These are phyloP conservation scores for Eucommia ulmoides DNA, from an alignment of 257 asterid species.

Conservation along the genomic window DNA sequence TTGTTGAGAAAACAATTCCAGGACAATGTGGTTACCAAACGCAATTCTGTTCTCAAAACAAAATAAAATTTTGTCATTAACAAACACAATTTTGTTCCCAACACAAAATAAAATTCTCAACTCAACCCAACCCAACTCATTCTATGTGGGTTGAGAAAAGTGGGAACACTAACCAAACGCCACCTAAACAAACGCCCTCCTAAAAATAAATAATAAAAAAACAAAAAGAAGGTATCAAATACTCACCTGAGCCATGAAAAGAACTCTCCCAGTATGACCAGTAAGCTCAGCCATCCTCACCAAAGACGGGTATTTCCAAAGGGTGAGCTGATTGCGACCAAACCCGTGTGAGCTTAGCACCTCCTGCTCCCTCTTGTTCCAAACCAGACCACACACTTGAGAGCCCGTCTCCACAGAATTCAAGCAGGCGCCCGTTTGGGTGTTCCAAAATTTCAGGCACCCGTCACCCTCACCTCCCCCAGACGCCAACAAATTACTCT, in stretches of 20 bases:
- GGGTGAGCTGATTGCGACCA: slow-evolving; percentile 27
- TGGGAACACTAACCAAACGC: no score
- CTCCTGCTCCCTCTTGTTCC: slow-evolving; percentile 34
- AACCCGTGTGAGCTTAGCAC: slow-evolving; percentile 37
- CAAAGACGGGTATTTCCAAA: slow-evolving; percentile 54
- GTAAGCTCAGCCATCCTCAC: slow-evolving; percentile 33
- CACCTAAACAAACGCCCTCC: no score
- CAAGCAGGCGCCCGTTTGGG: slow-evolving; percentile 26
- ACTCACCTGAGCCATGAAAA: slow-evolving; percentile 27
- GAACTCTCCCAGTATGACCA: slow-evolving; percentile 31
- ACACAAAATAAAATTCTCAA: no score
- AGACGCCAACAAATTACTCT: slow-evolving; percentile 36
- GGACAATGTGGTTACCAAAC: no score
- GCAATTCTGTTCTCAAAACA: no score
- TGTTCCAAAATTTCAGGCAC: slow-evolving; percentile 35
- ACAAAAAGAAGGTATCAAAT: no score
- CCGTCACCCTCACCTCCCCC: slow-evolving; percentile 36
- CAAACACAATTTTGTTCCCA: no score
- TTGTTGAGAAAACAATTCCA: no score
- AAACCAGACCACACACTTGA: slow-evolving; percentile 33
- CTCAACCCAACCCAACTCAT: no score
- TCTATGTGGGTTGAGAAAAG: no score
- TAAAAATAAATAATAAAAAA: no score
- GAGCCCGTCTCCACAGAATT: slow-evolving; percentile 32
- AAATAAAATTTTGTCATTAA: no score